Evolutionary conservation across 2,329 filamentous ascomycete species (phyloP).

Genomic region (Leptographium radiaticola): DNA sequence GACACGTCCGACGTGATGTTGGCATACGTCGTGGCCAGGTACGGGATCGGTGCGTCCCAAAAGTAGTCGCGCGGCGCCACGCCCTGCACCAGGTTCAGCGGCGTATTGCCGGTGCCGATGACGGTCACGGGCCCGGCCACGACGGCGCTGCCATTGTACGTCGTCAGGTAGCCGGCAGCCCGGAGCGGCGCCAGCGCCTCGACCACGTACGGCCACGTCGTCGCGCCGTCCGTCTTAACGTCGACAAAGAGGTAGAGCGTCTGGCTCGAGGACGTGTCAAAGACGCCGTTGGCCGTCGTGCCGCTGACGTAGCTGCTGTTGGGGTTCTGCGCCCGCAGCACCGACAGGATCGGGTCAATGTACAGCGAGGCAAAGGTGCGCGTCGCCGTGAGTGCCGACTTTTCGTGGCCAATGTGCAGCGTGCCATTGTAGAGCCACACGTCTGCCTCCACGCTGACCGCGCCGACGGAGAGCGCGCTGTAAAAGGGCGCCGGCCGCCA

Average conservation of each 20-base stretch:
- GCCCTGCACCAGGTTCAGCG: conserved; percentile 36
- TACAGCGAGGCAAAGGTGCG: conserved; percentile 49
- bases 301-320: conserved; percentile 29
- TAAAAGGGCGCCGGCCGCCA: conserved; percentile 51
- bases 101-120: conserved; percentile 51
- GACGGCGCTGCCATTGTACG: conserved; percentile 33
- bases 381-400: conserved; percentile 34
- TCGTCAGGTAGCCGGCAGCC: conserved; percentile 38
- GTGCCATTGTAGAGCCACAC: conserved; percentile 44
- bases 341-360: conserved; percentile 43
- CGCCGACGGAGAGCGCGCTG: conserved; percentile 45
- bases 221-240: conserved; percentile 44
- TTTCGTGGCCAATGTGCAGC: conserved; percentile 52
- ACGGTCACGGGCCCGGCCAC: conserved; percentile 47
- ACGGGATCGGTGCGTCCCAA: conserved; percentile 13
- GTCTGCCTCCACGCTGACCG: conserved; percentile 54
- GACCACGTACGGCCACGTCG: conserved; percentile 36
- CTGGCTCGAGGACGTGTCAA: conserved; percentile 32
- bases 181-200: conserved; percentile 43
- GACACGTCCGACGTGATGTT: conserved; percentile 15
- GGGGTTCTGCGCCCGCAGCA: conserved; percentile 41
- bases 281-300: conserved; percentile 37
- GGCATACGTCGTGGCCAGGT: conserved; percentile 10
- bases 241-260: conserved; percentile 52
- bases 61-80: conserved; percentile 43